phyloP scores from a whole-genome alignment of 306 rosid species.

The Vicia faba region DNA sequence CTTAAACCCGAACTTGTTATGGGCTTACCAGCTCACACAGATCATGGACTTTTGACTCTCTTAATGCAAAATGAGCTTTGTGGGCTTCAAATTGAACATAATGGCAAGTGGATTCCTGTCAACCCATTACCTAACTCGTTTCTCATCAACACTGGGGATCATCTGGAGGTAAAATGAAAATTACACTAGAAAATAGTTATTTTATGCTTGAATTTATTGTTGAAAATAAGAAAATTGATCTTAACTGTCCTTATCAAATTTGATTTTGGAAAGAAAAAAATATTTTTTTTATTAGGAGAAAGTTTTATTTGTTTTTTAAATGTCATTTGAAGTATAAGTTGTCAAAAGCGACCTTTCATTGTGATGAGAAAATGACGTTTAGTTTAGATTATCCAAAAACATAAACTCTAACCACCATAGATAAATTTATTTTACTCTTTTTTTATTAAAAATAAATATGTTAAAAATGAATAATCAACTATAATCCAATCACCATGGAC shows the following conservation, averaged over 20 bases:
- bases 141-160: conserved; percentile 55
- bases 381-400: no score
- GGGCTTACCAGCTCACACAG: conserved; percentile 63
- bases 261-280: not conserved
- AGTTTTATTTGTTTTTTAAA: no score
- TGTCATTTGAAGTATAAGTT: no score
- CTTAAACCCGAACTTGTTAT: conserved; percentile 56
- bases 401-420: no score
- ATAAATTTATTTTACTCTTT: no score
- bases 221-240: not conserved
- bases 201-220: not conserved
- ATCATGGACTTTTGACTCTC: conserved; percentile 57
- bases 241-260: no score
- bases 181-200: not conserved
- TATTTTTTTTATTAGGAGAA: not conserved
- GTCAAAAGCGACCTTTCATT: no score
- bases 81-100: conserved; percentile 60
- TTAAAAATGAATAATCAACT: no score
- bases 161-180: conserved; percentile 57
- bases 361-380: no score
- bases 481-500: no score
- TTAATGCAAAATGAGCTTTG: conserved; percentile 44
- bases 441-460: no score
- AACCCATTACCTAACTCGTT: conserved; percentile 56
- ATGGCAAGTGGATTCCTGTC: conserved; percentile 49